phyloP scores from a whole-genome alignment of 169 alveolate genomes.

The Plasmodium knowlesi region DNA sequence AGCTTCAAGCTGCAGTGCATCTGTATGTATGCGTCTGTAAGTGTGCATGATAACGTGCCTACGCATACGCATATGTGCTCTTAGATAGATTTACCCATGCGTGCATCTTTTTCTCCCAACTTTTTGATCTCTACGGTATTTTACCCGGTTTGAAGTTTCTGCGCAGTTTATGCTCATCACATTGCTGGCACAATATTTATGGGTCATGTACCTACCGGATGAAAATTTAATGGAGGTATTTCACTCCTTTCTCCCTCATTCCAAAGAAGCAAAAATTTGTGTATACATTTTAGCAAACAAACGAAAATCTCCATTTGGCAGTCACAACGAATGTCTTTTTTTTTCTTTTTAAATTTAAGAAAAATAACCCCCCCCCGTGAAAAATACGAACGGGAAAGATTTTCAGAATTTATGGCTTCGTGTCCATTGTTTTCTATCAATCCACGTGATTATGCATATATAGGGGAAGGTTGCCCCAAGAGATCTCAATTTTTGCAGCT shows the following conservation, averaged over 20 bases:
- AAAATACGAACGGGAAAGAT: background rate
- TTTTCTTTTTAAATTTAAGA: background rate
- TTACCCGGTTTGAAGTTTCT: background rate
- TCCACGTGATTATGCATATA: background rate
- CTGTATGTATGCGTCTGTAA: background rate
- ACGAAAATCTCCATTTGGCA: background rate
- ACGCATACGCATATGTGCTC: background rate
- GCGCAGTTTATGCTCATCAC: background rate
- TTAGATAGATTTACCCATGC: background rate
- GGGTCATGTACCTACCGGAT: background rate
- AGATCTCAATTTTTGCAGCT: background rate
- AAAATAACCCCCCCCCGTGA: background rate
- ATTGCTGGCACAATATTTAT: background rate
- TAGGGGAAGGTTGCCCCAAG: background rate
- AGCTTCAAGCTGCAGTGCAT: background rate
- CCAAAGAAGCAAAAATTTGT: background rate
- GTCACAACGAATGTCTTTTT: background rate
- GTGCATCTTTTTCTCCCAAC: background rate
- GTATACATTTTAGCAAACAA: background rate
- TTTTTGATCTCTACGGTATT: background rate
- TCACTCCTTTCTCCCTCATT: background rate
- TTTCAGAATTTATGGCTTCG: background rate
- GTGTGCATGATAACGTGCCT: background rate
- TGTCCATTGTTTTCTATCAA: background rate
- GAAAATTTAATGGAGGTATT: background rate